Evolutionary conservation across 1,139 yeast genomes (phyloP).

Genomic region (Blastobotrys arbuscula): DNA sequence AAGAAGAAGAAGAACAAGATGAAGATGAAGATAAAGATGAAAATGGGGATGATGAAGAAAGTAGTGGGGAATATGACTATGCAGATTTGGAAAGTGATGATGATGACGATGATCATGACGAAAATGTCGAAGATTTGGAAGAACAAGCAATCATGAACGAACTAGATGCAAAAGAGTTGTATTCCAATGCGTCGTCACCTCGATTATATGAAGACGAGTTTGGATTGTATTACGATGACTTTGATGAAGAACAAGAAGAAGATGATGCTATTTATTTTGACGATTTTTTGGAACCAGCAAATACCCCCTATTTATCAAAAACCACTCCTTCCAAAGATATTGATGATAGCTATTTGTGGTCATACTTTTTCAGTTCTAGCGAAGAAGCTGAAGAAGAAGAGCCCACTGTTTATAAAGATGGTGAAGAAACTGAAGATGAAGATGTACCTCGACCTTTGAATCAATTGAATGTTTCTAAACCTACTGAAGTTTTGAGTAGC

Average conservation of each 20-base stretch:
- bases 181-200: constrained; percentile 22
- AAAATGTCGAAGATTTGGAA: constrained; percentile 33
- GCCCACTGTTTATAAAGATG: no score
- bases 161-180: constrained; percentile 23
- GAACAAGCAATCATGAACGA: constrained; percentile 36
- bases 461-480: constrained; percentile 59
- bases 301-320: background rate
- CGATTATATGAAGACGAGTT: constrained; percentile 18
- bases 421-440: constrained; percentile 86
- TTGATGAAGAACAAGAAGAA: constrained; percentile 31
- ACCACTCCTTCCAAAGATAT: constrained; percentile 3
- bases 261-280: constrained; percentile 22
- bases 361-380: constrained; percentile 38
- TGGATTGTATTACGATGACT: constrained; percentile 36
- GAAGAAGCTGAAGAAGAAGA: constrained; percentile 28
- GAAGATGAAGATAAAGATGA: constrained; percentile 26
- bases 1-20: constrained; percentile 24
- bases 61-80: constrained; percentile 12
- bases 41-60: constrained; percentile 17
- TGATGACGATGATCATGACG: constrained; percentile 25
- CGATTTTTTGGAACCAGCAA: constrained; percentile 30
- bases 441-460: constrained; percentile 61
- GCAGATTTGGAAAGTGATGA: constrained; percentile 24
- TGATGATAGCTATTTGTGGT: constrained; percentile 39
- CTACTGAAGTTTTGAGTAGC: constrained; percentile 83